Percentiles rank a stretch among this genome's conserved stretches.
Evolutionary conservation across 2,329 filamentous ascomycete species (phyloP).

Genomic region (Ophiostoma ulmi): DNA sequence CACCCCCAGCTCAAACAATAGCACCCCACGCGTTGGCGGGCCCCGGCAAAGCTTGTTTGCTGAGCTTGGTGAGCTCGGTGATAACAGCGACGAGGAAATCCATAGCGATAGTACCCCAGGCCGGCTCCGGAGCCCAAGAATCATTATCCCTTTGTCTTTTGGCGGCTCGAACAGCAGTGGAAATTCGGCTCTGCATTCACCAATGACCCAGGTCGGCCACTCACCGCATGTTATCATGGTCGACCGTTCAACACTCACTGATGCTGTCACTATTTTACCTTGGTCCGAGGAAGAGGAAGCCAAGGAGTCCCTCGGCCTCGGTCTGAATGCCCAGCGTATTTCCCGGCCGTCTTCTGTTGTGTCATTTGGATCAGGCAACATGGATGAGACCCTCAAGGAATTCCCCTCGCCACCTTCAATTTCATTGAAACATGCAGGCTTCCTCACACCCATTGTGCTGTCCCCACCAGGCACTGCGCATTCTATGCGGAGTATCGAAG

Average conservation of each 20-base stretch:
- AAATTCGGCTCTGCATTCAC: constrained; percentile 37
- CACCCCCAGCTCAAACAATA: constrained; percentile 47
- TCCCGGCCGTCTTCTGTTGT: constrained; percentile 25
- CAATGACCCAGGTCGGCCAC: constrained; percentile 46
- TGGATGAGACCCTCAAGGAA: constrained; percentile 49
- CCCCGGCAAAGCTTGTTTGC: constrained; percentile 78
- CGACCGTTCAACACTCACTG: constrained; percentile 57
- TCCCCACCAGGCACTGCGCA: constrained; percentile 31
- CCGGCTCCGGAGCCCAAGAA: constrained; percentile 44
- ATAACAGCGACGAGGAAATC: constrained; percentile 67
- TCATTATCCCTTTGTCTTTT: constrained; percentile 39
- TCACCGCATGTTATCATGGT: constrained; percentile 53
- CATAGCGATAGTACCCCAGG: constrained; percentile 52
- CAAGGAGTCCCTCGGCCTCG: background rate
- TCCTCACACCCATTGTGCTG: constrained; percentile 30
- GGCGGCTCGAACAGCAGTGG: constrained; percentile 18
- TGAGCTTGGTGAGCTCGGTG: constrained; percentile 74
- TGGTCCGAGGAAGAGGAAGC: constrained; percentile 23
- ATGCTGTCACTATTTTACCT: constrained; percentile 44
- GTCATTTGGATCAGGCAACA: constrained; percentile 26
- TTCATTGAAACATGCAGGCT: constrained; percentile 30
- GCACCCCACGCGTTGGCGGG: constrained; percentile 46
- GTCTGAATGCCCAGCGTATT: background rate
- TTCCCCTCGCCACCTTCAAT: constrained; percentile 51
- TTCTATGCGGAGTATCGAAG: constrained; percentile 14